Evolutionary conservation across 2,329 filamentous ascomycete genomes (phyloP).

Genomic region (Penicillium sp.): DNA sequence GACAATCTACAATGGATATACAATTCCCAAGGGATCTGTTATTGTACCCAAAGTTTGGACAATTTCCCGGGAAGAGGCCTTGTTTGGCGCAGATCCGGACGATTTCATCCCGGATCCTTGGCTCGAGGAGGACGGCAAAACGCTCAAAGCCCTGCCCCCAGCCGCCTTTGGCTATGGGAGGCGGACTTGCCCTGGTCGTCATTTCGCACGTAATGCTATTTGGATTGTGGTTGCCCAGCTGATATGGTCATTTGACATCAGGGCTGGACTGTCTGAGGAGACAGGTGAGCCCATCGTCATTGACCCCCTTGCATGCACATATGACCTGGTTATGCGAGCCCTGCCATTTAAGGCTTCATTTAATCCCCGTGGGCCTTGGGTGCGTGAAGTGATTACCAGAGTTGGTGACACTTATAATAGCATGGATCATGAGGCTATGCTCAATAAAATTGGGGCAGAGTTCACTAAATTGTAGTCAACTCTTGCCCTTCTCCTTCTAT

Average conservation of each 20-base stretch:
- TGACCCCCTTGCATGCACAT: constrained; percentile 22
- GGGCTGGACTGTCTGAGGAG: constrained; percentile 18
- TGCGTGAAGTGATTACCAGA: constrained; percentile 17
- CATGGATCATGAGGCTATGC: constrained; percentile 19
- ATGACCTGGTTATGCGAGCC: constrained; percentile 23
- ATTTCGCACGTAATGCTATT: constrained; percentile 42
- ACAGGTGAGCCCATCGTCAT: constrained; percentile 18
- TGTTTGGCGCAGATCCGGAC: constrained; percentile 23
- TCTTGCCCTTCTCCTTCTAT: constrained; percentile 35
- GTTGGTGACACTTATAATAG: constrained; percentile 17
- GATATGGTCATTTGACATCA: constrained; percentile 42
- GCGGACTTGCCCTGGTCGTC: constrained; percentile 39
- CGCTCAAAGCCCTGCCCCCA: constrained; percentile 2
- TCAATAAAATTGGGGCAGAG: constrained; percentile 21
- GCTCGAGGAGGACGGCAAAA: constrained; percentile 9
- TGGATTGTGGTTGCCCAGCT: constrained; percentile 37
- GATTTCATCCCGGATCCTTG: constrained; percentile 24
- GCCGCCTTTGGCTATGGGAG: constrained; percentile 39
- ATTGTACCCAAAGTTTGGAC: constrained; percentile 32
- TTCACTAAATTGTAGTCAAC: constrained; percentile 17
- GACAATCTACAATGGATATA: constrained; percentile 38
- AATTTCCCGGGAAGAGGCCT: constrained; percentile 20
- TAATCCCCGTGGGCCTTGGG: constrained; percentile 21
- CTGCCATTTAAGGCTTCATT: constrained; percentile 27
- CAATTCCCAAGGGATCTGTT: constrained; percentile 43